Conservation (phyloP, 139 green algal species). For the Ulvella scutata region DNA sequence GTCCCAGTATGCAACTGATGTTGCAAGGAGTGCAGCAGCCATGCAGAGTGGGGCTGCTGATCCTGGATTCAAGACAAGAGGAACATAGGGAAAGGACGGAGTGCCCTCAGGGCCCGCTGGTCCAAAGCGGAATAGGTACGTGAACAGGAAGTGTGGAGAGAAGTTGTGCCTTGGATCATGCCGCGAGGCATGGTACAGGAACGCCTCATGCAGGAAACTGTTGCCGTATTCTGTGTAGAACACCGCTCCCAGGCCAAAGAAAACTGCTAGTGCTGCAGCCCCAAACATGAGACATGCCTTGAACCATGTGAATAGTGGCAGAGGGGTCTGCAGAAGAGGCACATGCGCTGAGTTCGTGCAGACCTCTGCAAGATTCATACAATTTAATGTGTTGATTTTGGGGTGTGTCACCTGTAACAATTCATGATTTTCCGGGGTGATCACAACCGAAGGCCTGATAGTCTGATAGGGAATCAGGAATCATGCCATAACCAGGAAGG, state of each 20-base stretch:
- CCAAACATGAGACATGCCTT: slow-evolving; percentile 11
- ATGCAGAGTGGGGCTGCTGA: slow-evolving; percentile 9
- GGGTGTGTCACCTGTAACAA: too few species aligned
- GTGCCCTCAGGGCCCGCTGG: slow-evolving; percentile 5
- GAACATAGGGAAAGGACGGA: slow-evolving; percentile 13
- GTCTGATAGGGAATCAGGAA: too few species aligned
- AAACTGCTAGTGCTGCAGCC: slow-evolving; percentile 14
- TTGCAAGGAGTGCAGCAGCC: slow-evolving; percentile 6
- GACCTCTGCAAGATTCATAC: too few species aligned
- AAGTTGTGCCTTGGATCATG: slow-evolving; percentile 89
- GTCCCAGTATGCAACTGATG: slow-evolving; percentile 8
- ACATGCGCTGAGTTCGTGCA: neutral
- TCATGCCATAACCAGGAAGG: too few species aligned
- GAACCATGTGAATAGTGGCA: neutral
- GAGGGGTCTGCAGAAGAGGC: neutral
- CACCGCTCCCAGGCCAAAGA: slow-evolving; percentile 24
- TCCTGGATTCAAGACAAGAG: slow-evolving; percentile 11
- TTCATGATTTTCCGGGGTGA: too few species aligned
- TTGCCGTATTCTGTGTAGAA: slow-evolving; percentile 51
- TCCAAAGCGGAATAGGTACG: slow-evolving; percentile 46
- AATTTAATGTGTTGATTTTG: too few species aligned
- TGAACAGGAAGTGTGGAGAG: slow-evolving; percentile 64
- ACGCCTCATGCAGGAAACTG: slow-evolving; percentile 58
- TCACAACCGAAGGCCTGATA: too few species aligned
- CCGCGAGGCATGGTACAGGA: slow-evolving; percentile 65